These are phyloP conservation scores for Podospora tetraspora DNA, from an alignment of 495 filamentous ascomycete genomes.

Conservation along the genomic window DNA sequence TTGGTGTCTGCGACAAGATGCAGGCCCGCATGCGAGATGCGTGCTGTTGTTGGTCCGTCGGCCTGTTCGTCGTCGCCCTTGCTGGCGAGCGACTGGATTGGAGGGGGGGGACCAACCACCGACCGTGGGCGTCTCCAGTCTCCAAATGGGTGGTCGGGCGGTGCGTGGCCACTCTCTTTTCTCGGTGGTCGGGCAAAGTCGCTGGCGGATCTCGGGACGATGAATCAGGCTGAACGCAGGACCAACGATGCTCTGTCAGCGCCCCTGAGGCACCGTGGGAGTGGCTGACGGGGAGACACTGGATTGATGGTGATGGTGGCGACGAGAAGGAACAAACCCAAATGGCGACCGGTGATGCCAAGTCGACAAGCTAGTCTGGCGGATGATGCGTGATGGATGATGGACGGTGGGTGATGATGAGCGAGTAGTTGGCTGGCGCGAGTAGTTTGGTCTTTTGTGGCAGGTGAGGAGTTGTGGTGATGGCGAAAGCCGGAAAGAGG, in stretches of 20 bases:
- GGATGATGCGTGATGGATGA: neutral
- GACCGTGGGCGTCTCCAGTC: conserved; percentile 11
- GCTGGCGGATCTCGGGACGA: conserved; percentile 19
- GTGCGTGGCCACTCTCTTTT: too few relatives aligned
- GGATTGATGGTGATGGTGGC: neutral
- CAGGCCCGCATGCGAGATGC: conserved; percentile 15
- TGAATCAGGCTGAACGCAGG: conserved; percentile 21
- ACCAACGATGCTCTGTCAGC: conserved; percentile 1
- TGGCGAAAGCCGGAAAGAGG: neutral
- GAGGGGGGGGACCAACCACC: conserved; percentile 22
- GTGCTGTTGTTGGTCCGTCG: conserved; percentile 20
- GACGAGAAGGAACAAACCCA: neutral
- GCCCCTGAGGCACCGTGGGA: conserved; percentile 3
- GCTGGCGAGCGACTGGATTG: conserved; percentile 22
- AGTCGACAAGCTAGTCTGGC: too few relatives aligned
- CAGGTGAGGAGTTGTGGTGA: neutral
- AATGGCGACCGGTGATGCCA: neutral
- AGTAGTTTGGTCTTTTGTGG: neutral
- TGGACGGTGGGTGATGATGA: neutral
- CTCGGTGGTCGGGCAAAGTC: conserved; percentile 20
- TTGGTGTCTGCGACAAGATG: conserved; percentile 20
- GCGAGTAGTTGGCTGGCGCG: neutral
- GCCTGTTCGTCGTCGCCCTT: conserved; percentile 21
- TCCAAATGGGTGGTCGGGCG: conserved; percentile 13
- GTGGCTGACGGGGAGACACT: neutral